phyloP scores from a whole-genome alignment of 225 moss, liverwort and hornwort species.

The Asterella californica region DNA sequence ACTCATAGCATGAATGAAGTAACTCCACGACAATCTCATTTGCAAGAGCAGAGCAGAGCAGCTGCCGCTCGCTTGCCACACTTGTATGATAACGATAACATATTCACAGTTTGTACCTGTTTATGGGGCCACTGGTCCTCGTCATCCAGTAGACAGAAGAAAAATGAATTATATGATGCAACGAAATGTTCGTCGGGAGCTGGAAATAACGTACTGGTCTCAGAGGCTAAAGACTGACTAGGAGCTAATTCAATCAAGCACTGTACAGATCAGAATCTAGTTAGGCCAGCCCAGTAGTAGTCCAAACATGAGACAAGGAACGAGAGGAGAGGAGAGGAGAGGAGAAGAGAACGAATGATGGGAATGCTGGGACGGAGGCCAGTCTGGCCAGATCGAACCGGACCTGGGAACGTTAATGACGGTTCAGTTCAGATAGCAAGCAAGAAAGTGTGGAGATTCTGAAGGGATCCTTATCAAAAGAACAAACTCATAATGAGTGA shows the following conservation, averaged over 20 bases:
- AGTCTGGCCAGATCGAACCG: not conserved
- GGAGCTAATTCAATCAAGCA: not conserved
- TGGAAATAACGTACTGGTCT: not conserved
- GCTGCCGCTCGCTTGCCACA: not conserved
- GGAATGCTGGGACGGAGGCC: not conserved
- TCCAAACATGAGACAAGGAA: not conserved
- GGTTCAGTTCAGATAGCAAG: not conserved
- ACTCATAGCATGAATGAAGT: not conserved
- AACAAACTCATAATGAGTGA: not conserved
- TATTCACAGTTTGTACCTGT: too few species aligned
- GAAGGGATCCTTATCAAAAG: slow-evolving; percentile 7
- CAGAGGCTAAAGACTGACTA: not conserved
- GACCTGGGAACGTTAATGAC: not conserved
- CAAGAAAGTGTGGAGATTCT: not conserved
- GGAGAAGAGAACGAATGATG: not conserved
- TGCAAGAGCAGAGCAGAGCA: not conserved
- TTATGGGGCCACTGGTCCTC: too few species aligned
- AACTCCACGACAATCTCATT: not conserved
- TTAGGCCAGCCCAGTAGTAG: not conserved
- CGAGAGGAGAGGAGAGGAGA: not conserved
- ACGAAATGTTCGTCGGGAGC: not conserved
- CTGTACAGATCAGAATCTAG: not conserved
- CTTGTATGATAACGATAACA: not conserved
- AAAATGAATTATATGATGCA: too few species aligned
- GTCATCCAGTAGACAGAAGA: too few species aligned